Percentiles rank a stretch among this genome's conserved stretches.
Conservation (phyloP, 2,329 filamentous ascomycete species). For the Teratosphaeria destructans region DNA sequence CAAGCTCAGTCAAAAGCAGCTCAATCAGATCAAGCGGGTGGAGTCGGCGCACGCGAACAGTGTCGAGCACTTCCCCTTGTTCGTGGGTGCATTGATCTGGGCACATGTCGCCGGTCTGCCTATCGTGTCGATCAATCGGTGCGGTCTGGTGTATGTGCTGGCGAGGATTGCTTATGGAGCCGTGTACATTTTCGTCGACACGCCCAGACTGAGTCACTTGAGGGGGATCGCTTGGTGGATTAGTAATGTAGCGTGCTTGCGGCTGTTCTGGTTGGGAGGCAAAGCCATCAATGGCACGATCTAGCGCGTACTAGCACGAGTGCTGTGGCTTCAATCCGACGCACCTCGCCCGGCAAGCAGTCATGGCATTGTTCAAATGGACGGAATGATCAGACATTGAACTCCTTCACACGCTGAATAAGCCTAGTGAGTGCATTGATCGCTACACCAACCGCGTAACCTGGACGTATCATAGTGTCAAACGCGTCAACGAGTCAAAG, state of each 20-base stretch:
- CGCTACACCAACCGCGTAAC: not conserved
- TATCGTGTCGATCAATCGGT: constrained; percentile 26
- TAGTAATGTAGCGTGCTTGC: constrained; percentile 33
- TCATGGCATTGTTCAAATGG: not conserved
- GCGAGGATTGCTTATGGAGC: constrained; percentile 32
- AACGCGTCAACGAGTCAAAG: not conserved
- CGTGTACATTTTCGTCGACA: constrained; percentile 32
- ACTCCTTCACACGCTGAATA: not conserved
- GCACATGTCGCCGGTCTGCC: constrained; percentile 32
- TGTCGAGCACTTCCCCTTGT: constrained; percentile 33
- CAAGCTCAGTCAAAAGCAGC: constrained; percentile 33
- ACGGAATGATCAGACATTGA: not conserved
- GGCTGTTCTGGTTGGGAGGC: constrained; percentile 26
- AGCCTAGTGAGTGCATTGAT: not conserved
- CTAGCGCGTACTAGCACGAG: not conserved
- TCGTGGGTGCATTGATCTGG: constrained; percentile 29
- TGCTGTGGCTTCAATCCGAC: too few relatives aligned
- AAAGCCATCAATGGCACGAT: constrained; percentile 17
- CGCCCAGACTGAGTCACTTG: constrained; percentile 25
- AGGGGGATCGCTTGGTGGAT: constrained; percentile 34
- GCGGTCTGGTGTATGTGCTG: constrained; percentile 31
- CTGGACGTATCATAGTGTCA: not conserved
- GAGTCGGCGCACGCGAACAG: constrained; percentile 40
- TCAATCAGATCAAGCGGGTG: constrained; percentile 35
- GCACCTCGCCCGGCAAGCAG: not conserved